A percentile compares a stretch with the other conserved stretches of the same genome.
phyloP scores from a whole-genome alignment of 371 early-diverging fungal species.

The Scutellospora calospora region DNA sequence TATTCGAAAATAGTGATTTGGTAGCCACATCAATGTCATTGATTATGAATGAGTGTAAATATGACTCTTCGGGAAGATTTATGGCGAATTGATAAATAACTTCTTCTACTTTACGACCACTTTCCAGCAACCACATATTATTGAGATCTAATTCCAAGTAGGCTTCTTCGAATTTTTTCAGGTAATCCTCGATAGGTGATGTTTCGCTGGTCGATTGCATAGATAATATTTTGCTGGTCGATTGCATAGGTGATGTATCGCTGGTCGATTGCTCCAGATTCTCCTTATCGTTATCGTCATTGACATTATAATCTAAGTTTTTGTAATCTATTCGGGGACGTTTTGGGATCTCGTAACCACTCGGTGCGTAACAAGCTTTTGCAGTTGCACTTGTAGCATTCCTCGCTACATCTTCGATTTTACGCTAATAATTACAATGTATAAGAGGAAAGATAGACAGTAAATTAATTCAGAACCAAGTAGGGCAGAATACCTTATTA shows the following conservation, averaged over 20 bases:
- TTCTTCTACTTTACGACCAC: slow-evolving; percentile 33
- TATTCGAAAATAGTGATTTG: slow-evolving; percentile 14
- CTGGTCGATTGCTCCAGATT: too few relatives aligned
- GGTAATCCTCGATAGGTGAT: not conserved
- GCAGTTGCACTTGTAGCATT: slow-evolving; percentile 27
- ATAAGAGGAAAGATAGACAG: slow-evolving; percentile 12
- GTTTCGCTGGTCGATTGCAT: not conserved
- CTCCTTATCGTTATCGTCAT: too few relatives aligned
- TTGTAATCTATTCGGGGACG: slow-evolving; percentile 10
- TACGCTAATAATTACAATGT: slow-evolving; percentile 34
- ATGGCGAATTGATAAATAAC: slow-evolving; percentile 25
- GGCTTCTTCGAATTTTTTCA: not conserved
- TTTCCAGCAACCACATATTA: slow-evolving; percentile 21
- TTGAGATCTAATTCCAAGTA: slow-evolving; percentile 8
- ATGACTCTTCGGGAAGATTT: not conserved
- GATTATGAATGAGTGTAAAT: slow-evolving; percentile 36
- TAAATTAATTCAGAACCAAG: slow-evolving; percentile 17
- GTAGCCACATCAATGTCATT: slow-evolving; percentile 8
- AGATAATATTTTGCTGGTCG: too few relatives aligned
- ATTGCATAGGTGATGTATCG: too few relatives aligned
- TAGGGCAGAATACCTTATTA: slow-evolving; percentile 29
- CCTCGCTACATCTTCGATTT: slow-evolving; percentile 29
- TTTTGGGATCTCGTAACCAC: slow-evolving; percentile 23
- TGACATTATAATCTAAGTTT: too few relatives aligned
- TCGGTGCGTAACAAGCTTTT: slow-evolving; percentile 10